These are phyloP conservation scores for Talaromyces sp. DNA, from an alignment of 2,329 filamentous ascomycete genomes.

Conservation along the genomic window DNA sequence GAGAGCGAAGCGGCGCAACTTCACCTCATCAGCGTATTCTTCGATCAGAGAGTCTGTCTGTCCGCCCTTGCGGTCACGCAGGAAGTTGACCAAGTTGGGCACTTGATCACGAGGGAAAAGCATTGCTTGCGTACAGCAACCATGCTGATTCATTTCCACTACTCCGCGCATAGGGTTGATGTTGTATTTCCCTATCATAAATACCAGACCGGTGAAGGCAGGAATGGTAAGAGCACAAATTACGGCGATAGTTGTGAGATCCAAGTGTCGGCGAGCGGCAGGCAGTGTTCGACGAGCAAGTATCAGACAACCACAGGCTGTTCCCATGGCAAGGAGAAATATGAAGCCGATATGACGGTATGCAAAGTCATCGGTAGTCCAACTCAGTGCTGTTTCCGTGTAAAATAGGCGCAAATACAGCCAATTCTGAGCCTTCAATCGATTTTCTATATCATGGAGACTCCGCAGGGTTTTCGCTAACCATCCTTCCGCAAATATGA, in stretches of 20 bases:
- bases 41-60: constrained; percentile 27
- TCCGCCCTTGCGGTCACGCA: constrained; percentile 16
- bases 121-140: constrained; percentile 32
- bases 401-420: constrained; percentile 33
- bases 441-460: constrained; percentile 10
- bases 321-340: constrained; percentile 18
- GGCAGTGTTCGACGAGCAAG: constrained; percentile 15
- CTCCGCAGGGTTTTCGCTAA: constrained; percentile 26
- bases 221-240: constrained; percentile 21
- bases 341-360: constrained; percentile 22
- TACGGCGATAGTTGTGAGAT: constrained; percentile 18
- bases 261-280: constrained; percentile 13
- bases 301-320: constrained; percentile 11
- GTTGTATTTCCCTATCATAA: constrained; percentile 25
- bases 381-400: constrained; percentile 27
- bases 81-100: constrained; percentile 16
- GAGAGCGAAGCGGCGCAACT: constrained; percentile 13
- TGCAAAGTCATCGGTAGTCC: constrained; percentile 22
- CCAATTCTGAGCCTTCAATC: constrained; percentile 17
- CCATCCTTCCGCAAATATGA: constrained; percentile 36
- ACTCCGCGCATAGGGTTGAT: constrained; percentile 22
- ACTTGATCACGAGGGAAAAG: constrained; percentile 26
- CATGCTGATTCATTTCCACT: constrained; percentile 23
- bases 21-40: constrained; percentile 20
- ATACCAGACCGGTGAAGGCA: constrained; percentile 21